Evolutionary conservation across 768 basidiomycete genomes (phyloP).

Genomic region (Suillus hirtellus): DNA sequence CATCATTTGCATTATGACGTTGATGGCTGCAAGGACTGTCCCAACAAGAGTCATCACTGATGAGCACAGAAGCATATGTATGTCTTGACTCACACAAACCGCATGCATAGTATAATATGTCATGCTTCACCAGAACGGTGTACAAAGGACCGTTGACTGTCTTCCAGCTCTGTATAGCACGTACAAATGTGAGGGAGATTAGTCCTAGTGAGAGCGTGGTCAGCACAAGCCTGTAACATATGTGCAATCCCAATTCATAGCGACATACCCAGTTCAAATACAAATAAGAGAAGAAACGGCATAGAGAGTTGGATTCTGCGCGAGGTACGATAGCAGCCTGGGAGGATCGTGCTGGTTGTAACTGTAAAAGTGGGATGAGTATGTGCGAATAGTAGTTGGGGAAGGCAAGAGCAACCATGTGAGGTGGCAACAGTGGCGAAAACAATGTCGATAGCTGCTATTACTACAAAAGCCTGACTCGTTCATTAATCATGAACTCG

Average conservation of each 20-base stretch:
- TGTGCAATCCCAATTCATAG: neutral
- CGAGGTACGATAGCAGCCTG: neutral
- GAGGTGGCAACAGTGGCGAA: neutral
- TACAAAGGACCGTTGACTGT: neutral
- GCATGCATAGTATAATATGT: slow-evolving; percentile 1
- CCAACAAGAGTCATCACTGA: neutral
- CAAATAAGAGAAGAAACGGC: neutral
- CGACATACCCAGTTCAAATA: neutral
- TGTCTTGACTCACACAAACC: neutral
- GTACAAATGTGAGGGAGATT: neutral
- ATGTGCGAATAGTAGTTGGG: neutral
- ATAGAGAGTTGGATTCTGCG: neutral
- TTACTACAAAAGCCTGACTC: neutral
- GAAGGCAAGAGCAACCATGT: neutral
- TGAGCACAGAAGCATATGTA: neutral
- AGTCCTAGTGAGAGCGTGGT: neutral
- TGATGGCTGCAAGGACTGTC: neutral
- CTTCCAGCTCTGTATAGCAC: neutral
- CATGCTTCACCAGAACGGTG: neutral
- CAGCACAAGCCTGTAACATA: neutral
- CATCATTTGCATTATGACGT: neutral
- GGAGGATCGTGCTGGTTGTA: neutral
- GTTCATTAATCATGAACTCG: neutral
- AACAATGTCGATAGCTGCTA: neutral
- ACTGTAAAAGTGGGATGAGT: neutral